Evolutionary conservation across 768 basidiomycete genomes (phyloP), one percentile per base, ranked within the genome.

Genomic region (Termitomyces sp.): DNA sequence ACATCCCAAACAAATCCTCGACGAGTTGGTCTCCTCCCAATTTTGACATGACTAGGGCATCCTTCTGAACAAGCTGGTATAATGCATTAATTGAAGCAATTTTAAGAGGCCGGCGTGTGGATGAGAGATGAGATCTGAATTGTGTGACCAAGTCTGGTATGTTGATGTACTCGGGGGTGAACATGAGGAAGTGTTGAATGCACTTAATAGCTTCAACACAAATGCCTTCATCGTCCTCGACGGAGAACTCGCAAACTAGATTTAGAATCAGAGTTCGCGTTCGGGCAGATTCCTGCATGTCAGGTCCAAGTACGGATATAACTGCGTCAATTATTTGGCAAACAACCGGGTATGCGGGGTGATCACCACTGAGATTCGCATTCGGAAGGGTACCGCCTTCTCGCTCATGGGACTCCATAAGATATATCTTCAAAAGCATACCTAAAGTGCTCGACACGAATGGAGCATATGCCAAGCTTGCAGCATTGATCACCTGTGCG

Each of bases 171-270:
- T 91, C 85, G 0, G 94, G 88, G 0, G 92, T 88, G 63, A 98
- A 98, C 86, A 99, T 96, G 42, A 98, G 80, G 76, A 97, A 88
- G 68, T 98, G 96, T 65, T 98, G 96, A 12, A 94, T 87, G 70
- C 94, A 96, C 71, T 90, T 92, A 71, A 98, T 95, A 2, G 94
- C 94, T 69, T 98, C 94, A 2, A 98, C 91, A 38, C 87, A 80
- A 55, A 94, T 87, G 1, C 87, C 86, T 66, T 96, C 93, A 62
- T 97, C 93, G 3, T 86, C 83, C 65, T 98, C 95, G 42, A 83
- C 72, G 3, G 86, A 85, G 66, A 98, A 92, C 64, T 94, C 89
- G 58, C 87, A 82, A 5, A 98, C 88, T 18, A 98, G 80, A 64
- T 90, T 86, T 40, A 96, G 81, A 12, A 96, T 83, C 30, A 97